Conservation (phyloP, 495 filamentous ascomycete species). For the Pyrenula massariospora region DNA sequence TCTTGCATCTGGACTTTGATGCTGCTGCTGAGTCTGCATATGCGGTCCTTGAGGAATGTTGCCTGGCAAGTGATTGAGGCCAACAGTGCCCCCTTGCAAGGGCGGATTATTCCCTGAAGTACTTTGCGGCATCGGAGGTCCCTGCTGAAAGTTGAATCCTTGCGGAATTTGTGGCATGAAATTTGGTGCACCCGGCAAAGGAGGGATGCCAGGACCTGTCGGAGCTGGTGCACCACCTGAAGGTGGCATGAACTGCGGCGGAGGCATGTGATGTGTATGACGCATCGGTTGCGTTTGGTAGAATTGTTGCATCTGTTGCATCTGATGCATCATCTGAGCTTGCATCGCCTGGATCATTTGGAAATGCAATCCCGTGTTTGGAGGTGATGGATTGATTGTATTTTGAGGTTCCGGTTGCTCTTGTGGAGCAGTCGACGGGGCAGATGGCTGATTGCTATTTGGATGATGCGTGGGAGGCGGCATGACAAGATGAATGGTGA, state of each 20-base stretch:
- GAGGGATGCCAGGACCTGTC: too few species aligned
- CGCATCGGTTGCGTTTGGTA: constrained; percentile 11
- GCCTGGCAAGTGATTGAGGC: too few species aligned
- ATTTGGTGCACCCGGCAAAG: background rate
- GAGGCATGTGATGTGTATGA: constrained; percentile 8
- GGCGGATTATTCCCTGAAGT: too few species aligned
- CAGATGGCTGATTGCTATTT: background rate
- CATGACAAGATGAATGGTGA: background rate
- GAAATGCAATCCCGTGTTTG: constrained; percentile 1
- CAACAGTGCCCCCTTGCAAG: too few species aligned
- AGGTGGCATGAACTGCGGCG: background rate
- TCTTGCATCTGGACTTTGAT: too few species aligned
- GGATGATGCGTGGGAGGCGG: background rate
- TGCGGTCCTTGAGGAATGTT: too few species aligned
- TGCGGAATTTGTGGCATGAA: background rate
- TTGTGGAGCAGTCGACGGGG: background rate
- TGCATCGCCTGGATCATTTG: background rate
- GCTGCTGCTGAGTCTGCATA: too few species aligned
- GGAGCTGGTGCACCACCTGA: background rate
- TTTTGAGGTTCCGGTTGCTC: background rate
- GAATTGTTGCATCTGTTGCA: constrained; percentile 5
- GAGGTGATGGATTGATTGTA: background rate
- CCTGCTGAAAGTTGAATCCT: background rate
- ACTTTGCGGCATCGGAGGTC: too few species aligned
- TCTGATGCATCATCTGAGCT: constrained; percentile 4